phyloP scores from a whole-genome alignment of 805 yeast species.

The Cyberlindnera lachancei region DNA sequence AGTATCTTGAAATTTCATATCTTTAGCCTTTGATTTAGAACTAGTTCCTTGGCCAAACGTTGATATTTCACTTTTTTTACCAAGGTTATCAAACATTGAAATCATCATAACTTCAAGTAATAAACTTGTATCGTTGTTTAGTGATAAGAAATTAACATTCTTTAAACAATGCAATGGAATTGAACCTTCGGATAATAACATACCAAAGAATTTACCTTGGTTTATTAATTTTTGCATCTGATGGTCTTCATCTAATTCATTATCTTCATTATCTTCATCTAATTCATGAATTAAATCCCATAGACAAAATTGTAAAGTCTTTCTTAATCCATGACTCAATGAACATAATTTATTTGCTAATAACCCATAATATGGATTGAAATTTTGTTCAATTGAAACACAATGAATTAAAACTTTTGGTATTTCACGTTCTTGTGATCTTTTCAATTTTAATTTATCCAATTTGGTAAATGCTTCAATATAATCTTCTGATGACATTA shows the following conservation, averaged over 20 bases:
- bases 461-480: slow-evolving; percentile 79
- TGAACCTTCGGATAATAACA: slow-evolving; percentile 62
- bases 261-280: slow-evolving; percentile 43
- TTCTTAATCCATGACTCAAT: slow-evolving; percentile 63
- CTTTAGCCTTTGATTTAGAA: slow-evolving; percentile 28
- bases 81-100: slow-evolving; percentile 57
- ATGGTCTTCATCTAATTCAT: slow-evolving; percentile 38
- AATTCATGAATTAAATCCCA: slow-evolving; percentile 81
- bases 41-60: slow-evolving; percentile 23
- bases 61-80: slow-evolving; percentile 46
- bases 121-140: slow-evolving; percentile 50
- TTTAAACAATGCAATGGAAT: slow-evolving; percentile 68
- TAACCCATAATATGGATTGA: slow-evolving; percentile 85
- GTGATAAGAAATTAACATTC: slow-evolving; percentile 62
- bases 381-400: slow-evolving; percentile 70
- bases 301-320: slow-evolving; percentile 78
- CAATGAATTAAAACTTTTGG: slow-evolving; percentile 84
- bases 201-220: slow-evolving; percentile 76
- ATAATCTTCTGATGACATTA: slow-evolving; percentile 92
- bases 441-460: slow-evolving; percentile 72
- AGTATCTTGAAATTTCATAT: slow-evolving; percentile 37
- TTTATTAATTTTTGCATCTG: slow-evolving; percentile 57
- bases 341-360: slow-evolving; percentile 73
- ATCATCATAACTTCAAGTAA: slow-evolving; percentile 71
- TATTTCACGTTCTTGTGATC: slow-evolving; percentile 77